Conservation (phyloP, 1,284 basidiomycete genomes). For the Pterulicium gracile region DNA sequence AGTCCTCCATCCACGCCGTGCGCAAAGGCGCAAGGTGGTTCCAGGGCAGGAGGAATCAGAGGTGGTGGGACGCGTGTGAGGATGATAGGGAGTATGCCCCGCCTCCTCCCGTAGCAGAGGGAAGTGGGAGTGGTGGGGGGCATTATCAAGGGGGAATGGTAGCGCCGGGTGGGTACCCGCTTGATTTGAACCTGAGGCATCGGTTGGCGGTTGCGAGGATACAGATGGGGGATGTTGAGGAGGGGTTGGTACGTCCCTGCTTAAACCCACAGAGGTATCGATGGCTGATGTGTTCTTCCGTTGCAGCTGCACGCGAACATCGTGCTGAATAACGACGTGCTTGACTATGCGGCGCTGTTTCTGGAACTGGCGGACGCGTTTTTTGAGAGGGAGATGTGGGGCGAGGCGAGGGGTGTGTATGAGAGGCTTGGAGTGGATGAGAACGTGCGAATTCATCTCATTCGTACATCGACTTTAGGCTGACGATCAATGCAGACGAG, state of each 20-base stretch:
- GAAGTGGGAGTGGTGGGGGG: too few species aligned
- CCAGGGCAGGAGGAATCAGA: constrained; percentile 67
- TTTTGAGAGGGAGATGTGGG: constrained; percentile 64
- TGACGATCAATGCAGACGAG: constrained; percentile 36
- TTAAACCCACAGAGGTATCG: constrained; percentile 2
- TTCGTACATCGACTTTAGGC: neutral
- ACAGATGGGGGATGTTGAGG: constrained; percentile 69
- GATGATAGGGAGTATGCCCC: constrained; percentile 88
- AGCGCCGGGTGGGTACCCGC: constrained; percentile 45
- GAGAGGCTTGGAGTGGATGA: constrained; percentile 63
- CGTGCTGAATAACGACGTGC: constrained; percentile 59
- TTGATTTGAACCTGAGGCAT: constrained; percentile 79
- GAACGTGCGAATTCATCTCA: constrained; percentile 32
- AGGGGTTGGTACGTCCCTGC: constrained; percentile 58
- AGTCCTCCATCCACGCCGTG: constrained; percentile 62
- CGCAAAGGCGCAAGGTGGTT: constrained; percentile 81
- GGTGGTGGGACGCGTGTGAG: constrained; percentile 71
- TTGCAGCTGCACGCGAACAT: constrained; percentile 64
- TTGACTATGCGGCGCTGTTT: constrained; percentile 72
- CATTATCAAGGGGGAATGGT: constrained; percentile 24
- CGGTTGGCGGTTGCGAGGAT: constrained; percentile 82
- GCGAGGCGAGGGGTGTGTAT: constrained; percentile 70
- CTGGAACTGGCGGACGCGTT: constrained; percentile 80
- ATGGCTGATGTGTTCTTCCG: constrained; percentile 3
- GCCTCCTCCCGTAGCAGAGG: constrained; percentile 13